Percentiles rank a stretch among this genome's conserved stretches.
These are phyloP conservation scores for Candida pseudofarinosa DNA, from an alignment of 805 yeast species.

Conservation along the genomic window DNA sequence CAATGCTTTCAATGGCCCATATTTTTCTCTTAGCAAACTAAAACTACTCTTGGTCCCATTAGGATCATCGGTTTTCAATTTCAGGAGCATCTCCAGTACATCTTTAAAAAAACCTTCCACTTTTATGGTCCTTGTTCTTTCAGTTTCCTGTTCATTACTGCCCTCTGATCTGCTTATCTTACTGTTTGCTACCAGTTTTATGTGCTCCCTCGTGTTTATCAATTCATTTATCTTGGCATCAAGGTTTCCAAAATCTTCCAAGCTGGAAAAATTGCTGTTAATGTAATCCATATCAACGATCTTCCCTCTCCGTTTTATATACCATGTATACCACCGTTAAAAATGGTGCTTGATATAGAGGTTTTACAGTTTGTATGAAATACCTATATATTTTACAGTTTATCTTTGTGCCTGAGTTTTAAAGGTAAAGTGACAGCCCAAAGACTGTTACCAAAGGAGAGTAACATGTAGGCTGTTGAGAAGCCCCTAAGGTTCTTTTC, in stretches of 20 bases:
- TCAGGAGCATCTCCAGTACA: not conserved
- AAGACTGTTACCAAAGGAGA: too few relatives aligned
- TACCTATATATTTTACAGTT: too few relatives aligned
- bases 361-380: too few relatives aligned
- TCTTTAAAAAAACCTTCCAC: slow-evolving; percentile 2
- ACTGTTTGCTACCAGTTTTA: slow-evolving; percentile 3
- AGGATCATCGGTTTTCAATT: not conserved
- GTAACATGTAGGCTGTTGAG: too few relatives aligned
- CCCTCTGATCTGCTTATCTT: not conserved
- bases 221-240: slow-evolving; percentile 23
- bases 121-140: not conserved
- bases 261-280: slow-evolving; percentile 28
- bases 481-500: too few relatives aligned
- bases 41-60: slow-evolving; percentile 6
- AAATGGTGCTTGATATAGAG: not conserved
- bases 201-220: slow-evolving; percentile 12
- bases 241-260: slow-evolving; percentile 29
- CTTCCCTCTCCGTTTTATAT: not conserved
- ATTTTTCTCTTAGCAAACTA: slow-evolving; percentile 10
- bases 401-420: too few relatives aligned
- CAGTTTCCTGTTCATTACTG: not conserved
- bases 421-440: too few relatives aligned
- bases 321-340: not conserved
- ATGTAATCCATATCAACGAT: slow-evolving; percentile 24
- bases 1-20: slow-evolving; percentile 8